phyloP scores from a whole-genome alignment of 2,329 filamentous ascomycete species.

The Ophiostoma novo-ulmi region DNA sequence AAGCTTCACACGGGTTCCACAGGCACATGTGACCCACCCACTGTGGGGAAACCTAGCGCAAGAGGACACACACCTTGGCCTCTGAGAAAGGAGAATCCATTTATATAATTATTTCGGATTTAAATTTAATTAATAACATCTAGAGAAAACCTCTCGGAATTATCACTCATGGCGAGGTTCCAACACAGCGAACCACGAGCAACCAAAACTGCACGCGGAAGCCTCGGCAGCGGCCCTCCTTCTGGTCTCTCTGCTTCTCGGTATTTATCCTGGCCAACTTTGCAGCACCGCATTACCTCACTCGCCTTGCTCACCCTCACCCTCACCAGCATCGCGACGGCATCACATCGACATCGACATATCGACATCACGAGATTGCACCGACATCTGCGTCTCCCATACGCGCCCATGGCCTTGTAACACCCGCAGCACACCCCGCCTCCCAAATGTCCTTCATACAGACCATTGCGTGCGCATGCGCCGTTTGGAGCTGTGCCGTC shows the following conservation, averaged over 20 bases:
- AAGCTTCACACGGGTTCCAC: too few species aligned
- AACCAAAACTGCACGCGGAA: neutral
- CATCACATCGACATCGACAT: neutral
- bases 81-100: neutral
- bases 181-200: neutral
- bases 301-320: neutral
- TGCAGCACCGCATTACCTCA: neutral
- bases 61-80: neutral
- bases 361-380: neutral
- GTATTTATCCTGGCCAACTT: too few species aligned
- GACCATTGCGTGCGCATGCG: slow-evolving; percentile 7
- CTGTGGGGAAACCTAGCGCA: neutral
- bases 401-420: neutral
- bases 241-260: neutral
- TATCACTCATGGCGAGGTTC: neutral
- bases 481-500: neutral
- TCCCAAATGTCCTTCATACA: neutral
- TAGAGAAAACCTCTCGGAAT: neutral
- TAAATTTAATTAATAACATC: neutral
- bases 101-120: neutral
- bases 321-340: neutral
- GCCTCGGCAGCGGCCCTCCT: neutral
- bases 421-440: neutral
- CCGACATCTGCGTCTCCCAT: neutral
- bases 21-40: neutral